These are phyloP conservation scores for Aspergillus luchuensis DNA, from an alignment of 2,329 filamentous ascomycete species.

Conservation along the genomic window DNA sequence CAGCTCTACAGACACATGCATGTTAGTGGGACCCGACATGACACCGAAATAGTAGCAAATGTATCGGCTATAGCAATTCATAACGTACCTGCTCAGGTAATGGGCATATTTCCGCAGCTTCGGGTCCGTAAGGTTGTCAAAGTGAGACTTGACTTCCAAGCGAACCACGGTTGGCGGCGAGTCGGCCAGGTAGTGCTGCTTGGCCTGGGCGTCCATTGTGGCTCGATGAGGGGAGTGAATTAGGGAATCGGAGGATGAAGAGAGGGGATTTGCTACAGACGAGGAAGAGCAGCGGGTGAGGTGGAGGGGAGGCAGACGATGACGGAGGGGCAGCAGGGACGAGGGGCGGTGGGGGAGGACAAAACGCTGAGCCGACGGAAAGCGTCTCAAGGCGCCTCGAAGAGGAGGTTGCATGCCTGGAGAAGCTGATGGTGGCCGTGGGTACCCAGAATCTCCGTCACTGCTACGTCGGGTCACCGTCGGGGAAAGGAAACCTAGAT, in stretches of 20 bases:
- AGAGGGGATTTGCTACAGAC: constrained; percentile 21
- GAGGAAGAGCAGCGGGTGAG: constrained; percentile 16
- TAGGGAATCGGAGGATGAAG: constrained; percentile 15
- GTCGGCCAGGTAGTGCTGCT: constrained; percentile 80
- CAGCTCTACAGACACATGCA: constrained; percentile 58
- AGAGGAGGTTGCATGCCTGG: constrained; percentile 26
- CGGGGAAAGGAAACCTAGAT: not conserved
- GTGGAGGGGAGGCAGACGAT: constrained; percentile 21
- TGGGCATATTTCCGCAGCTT: constrained; percentile 88
- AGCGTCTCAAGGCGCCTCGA: constrained; percentile 24
- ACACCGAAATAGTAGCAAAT: not conserved
- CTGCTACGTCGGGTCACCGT: constrained; percentile 11
- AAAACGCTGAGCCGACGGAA: constrained; percentile 23
- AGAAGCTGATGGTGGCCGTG: not conserved
- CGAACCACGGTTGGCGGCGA: constrained; percentile 84
- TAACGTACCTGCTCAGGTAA: constrained; percentile 71
- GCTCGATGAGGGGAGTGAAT: constrained; percentile 15
- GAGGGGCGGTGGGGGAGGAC: constrained; percentile 23
- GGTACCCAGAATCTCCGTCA: not conserved
- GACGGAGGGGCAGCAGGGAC: constrained; percentile 10
- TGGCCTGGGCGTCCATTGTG: constrained; percentile 45
- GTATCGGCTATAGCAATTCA: constrained; percentile 20
- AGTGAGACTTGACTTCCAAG: constrained; percentile 90
- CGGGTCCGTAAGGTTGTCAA: constrained; percentile 61
- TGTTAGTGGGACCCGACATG: constrained; percentile 1